Evolutionary conservation across 129 eudicot species (phyloP).

Genomic region (Lactuca saligna): DNA sequence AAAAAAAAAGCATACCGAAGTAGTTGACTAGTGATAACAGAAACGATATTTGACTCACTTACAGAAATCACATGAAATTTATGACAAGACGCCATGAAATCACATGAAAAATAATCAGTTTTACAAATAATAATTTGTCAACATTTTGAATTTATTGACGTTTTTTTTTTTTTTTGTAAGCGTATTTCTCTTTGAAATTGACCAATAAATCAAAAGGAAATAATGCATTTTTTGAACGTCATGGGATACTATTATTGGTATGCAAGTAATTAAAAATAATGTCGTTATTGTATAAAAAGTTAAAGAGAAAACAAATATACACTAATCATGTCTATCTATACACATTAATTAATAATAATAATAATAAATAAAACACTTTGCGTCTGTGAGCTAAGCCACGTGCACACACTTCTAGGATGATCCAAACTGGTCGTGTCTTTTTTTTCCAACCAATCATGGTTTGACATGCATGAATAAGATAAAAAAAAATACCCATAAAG

Average conservation of each 20-base stretch:
- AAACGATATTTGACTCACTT: not conserved
- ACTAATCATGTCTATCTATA: not conserved
- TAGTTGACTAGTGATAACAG: not conserved
- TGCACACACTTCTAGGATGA: constrained; percentile 33
- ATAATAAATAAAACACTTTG: constrained; percentile 3
- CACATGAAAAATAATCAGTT: not conserved
- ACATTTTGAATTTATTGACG: not conserved
- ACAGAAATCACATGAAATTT: not conserved
- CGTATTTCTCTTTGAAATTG: too few relatives aligned
- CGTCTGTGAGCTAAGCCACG: constrained; percentile 30
- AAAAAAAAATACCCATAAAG: constrained; percentile 27
- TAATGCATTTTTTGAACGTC: not conserved
- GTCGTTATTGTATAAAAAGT: not conserved
- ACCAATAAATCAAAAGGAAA: too few relatives aligned
- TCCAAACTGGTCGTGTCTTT: constrained; percentile 23
- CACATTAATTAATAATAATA: constrained; percentile 10
- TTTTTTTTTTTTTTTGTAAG: too few relatives aligned
- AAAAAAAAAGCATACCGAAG: too few relatives aligned
- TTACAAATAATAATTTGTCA: not conserved
- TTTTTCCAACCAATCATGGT: not conserved
- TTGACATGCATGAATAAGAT: constrained; percentile 15
- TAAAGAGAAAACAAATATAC: constrained; percentile 9
- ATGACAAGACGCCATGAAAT: not conserved
- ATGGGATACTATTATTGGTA: constrained; percentile 21
- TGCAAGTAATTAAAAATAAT: not conserved